phyloP scores from a whole-genome alignment of 495 filamentous ascomycete genomes.

The Aspergillus kassunensis region DNA sequence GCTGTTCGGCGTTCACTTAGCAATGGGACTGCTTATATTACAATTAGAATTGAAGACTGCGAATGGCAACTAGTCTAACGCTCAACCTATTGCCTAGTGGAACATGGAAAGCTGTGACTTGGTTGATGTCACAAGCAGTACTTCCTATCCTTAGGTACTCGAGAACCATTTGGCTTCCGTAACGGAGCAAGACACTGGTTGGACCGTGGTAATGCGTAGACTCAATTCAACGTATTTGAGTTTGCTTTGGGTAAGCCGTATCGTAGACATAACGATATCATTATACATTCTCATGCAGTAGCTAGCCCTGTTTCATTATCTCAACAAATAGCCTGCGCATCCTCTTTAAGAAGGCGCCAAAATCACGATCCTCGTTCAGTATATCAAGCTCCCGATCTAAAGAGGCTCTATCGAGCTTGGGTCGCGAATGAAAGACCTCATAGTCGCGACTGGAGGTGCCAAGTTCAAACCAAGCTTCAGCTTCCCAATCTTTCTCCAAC shows the following conservation, averaged over 20 bases:
- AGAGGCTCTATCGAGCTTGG: conserved; percentile 71
- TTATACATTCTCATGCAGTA: conserved; percentile 3
- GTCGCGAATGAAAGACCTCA: conserved; percentile 69
- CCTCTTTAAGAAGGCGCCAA: conserved; percentile 77
- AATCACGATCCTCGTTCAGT: conserved; percentile 75
- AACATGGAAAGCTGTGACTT: too few relatives aligned
- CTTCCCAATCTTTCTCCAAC: conserved; percentile 76
- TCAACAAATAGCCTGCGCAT: conserved; percentile 85
- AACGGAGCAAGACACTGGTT: too few relatives aligned
- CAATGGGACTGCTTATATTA: conserved; percentile 16
- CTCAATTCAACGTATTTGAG: too few relatives aligned
- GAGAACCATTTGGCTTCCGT: too few relatives aligned
- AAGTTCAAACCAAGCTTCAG: conserved; percentile 91
- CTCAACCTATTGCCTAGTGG: too few relatives aligned
- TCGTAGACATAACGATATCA: too few relatives aligned
- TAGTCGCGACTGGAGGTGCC: conserved; percentile 78
- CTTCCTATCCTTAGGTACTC: too few relatives aligned
- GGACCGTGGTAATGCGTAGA: too few relatives aligned
- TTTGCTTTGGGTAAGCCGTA: too few relatives aligned
- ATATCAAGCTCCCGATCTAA: conserved; percentile 68
- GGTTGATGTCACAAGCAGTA: too few relatives aligned
- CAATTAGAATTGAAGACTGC: background rate
- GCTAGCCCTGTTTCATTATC: conserved; percentile 41
- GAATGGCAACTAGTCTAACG: too few relatives aligned
- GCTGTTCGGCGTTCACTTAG: conserved; percentile 40